Evolutionary conservation across 2,329 filamentous ascomycete species (phyloP), one percentile per base, ranked within the genome.

Genomic region (Colletotrichum navitas): DNA sequence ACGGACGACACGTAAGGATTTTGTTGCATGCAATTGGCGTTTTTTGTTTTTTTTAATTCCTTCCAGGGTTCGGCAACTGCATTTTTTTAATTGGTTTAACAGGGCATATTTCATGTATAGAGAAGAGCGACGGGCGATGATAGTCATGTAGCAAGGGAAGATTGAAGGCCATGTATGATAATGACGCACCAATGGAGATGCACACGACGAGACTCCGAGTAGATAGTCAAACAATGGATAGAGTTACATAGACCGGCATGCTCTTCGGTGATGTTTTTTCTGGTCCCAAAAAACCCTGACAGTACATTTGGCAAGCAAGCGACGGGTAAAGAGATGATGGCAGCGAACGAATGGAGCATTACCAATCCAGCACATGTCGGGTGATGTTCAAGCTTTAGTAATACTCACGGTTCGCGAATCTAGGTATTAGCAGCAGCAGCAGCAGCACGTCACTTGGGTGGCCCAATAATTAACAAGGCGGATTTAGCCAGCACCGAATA

Each of bases 1-100:
- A 14, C 32, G 32, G 45, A 62, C 59, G 59, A 62, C 45, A 62
- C 14, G 59, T 29, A 14, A 49, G 34, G 34, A 29, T 52, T 51
- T 29, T 68, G 45, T 49, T 26, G 65, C 60, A 69, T 72, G 54
- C 41, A 21, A 58, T 21, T 29, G 68, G 63, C 63, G 68, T 64
- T 63, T 36, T 24, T 32, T 47, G 5, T 34, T 3, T n/a, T 47
- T 5, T 47, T 24, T 24, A n/a, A n/a, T n/a, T 47, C 10, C 45
- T 39, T 11, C 14, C n/a, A 12, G 65, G 64, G 51, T 41, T 34
- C 32, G 68, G 68, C 68, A 63, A 63, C 18, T 68, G 65, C 45
- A 47, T n/a, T 36, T 55, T 55, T 21, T 52, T 54, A 21, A 11
- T 12, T 12, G 21, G 18, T 39, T 11, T 21, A 45, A 51, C 26